phyloP scores from a whole-genome alignment of 257 asterid species.

The Salvia rosmarinus region DNA sequence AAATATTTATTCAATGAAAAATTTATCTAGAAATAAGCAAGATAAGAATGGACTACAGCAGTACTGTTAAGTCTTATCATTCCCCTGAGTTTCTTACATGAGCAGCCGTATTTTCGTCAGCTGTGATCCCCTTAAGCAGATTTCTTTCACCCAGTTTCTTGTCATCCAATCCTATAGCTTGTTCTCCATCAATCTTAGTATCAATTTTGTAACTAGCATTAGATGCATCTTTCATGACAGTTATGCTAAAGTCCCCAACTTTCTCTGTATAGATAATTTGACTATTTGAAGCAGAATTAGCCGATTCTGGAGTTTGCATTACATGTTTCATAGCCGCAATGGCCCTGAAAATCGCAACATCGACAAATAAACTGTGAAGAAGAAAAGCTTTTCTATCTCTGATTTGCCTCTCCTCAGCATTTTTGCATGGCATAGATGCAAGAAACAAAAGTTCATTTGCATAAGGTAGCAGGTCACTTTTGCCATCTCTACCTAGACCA shows the following conservation, averaged over 20 bases:
- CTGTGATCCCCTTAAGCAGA: slow-evolving; percentile 93
- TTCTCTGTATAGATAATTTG: slow-evolving; percentile 53
- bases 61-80: background rate
- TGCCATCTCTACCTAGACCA: slow-evolving; percentile 90
- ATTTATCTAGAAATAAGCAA: slow-evolving; percentile 23
- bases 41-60: slow-evolving; percentile 26
- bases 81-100: slow-evolving; percentile 62
- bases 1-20: slow-evolving; percentile 21
- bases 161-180: slow-evolving; percentile 64
- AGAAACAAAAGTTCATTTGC: slow-evolving; percentile 74
- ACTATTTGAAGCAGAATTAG: slow-evolving; percentile 44
- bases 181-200: slow-evolving; percentile 87
- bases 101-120: slow-evolving; percentile 94
- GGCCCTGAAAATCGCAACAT: slow-evolving; percentile 91
- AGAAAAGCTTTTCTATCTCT: slow-evolving; percentile 95
- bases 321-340: slow-evolving; percentile 72
- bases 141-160: slow-evolving; percentile 76
- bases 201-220: slow-evolving; percentile 86
- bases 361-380: slow-evolving; percentile 90
- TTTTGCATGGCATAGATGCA: slow-evolving; percentile 96
- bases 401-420: slow-evolving; percentile 92
- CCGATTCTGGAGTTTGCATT: slow-evolving; percentile 58
- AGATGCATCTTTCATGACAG: slow-evolving; percentile 74
- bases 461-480: slow-evolving; percentile 78
- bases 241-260: slow-evolving; percentile 78